A percentile compares a stretch with the other conserved stretches of the same genome.
Conservation (phyloP, 2,329 filamentous ascomycete genomes). For the Ceratocystis cubensis region DNA sequence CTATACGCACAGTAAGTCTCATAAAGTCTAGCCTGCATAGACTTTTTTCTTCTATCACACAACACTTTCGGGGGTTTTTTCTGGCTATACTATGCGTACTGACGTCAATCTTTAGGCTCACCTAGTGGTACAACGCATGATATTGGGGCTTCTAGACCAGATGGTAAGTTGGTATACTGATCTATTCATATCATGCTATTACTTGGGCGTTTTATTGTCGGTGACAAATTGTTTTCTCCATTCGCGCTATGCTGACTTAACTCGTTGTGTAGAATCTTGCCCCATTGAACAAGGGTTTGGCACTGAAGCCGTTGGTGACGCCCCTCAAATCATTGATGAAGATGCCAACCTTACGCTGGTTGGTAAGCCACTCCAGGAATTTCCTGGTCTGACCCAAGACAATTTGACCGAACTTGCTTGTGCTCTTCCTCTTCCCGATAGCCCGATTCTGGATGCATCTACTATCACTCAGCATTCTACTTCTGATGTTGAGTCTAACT, state of each 20-base stretch:
- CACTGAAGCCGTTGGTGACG: not conserved
- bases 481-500: not conserved
- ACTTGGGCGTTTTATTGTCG: not conserved
- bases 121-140: not conserved
- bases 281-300: not conserved
- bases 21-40: not conserved
- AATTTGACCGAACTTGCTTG: not conserved
- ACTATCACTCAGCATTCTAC: not conserved
- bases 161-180: slow-evolving; percentile 13
- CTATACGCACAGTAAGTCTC: not conserved
- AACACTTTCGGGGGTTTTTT: not conserved
- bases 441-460: not conserved
- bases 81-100: not conserved
- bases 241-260: not conserved
- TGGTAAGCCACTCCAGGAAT: too few species aligned
- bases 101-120: slow-evolving; percentile 13
- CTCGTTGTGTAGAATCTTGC: too few species aligned
- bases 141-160: not conserved
- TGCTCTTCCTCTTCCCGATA: not conserved
- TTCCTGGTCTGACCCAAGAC: not conserved
- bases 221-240: not conserved
- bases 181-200: not conserved
- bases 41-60: not conserved
- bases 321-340: not conserved
- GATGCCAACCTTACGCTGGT: not conserved